Conservation (phyloP, 2,329 filamentous ascomycete genomes). For the Pezicula radicicola region DNA sequence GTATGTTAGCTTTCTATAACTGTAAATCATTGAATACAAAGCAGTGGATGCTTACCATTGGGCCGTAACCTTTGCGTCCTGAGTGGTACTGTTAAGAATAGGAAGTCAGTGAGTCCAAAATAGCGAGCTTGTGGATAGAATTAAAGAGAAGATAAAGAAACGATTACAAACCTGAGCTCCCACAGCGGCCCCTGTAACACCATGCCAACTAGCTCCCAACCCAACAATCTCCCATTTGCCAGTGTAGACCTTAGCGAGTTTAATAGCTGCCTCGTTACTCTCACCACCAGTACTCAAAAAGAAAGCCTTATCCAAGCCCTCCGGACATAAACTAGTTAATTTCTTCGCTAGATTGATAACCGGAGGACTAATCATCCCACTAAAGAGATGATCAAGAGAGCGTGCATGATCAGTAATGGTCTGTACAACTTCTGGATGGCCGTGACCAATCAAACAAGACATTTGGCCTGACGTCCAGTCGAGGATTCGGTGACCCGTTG, state of each 20-base stretch:
- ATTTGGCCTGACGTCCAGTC: slow-evolving; percentile 62
- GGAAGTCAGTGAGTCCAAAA: too few relatives aligned
- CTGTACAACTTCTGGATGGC: slow-evolving; percentile 54
- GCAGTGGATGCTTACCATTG: slow-evolving; percentile 20
- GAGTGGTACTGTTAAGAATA: slow-evolving; percentile 37
- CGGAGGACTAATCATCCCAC: slow-evolving; percentile 54
- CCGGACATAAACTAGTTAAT: slow-evolving; percentile 45
- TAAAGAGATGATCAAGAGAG: slow-evolving; percentile 56
- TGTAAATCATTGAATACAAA: background rate
- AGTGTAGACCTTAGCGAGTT: slow-evolving; percentile 61
- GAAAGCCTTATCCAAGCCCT: slow-evolving; percentile 49
- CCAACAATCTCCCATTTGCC: slow-evolving; percentile 64
- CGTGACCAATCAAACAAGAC: slow-evolving; percentile 56
- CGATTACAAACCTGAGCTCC: slow-evolving; percentile 36
- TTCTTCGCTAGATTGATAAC: slow-evolving; percentile 52
- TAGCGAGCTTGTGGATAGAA: too few relatives aligned
- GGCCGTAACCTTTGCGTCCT: slow-evolving; percentile 44
- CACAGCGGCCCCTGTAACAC: slow-evolving; percentile 51
- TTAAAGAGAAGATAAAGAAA: too few relatives aligned
- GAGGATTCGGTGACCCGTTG: slow-evolving; percentile 41
- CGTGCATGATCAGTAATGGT: slow-evolving; percentile 45
- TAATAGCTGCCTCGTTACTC: slow-evolving; percentile 60
- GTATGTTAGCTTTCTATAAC: background rate
- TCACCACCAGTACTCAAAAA: slow-evolving; percentile 57
- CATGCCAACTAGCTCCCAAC: slow-evolving; percentile 57